A percentile compares a stretch with the other conserved stretches of the same genome.
Conservation (phyloP, 208 protist species). For the Crithidia expoeki region DNA sequence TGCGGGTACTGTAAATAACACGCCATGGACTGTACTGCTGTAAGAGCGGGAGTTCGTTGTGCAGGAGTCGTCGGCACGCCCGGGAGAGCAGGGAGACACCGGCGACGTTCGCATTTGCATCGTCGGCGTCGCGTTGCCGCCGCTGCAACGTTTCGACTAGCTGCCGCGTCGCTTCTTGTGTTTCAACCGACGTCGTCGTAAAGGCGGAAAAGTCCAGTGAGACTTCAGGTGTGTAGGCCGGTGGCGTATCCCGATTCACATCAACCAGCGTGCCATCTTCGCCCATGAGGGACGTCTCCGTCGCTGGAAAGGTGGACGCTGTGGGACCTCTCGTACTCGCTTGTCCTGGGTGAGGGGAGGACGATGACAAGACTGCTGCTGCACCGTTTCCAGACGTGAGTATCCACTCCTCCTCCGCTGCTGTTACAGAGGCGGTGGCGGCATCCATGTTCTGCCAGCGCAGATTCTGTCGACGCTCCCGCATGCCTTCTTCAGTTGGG, state of each 20-base stretch:
- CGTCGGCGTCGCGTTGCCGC: constrained; percentile 18
- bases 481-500: constrained; percentile 10
- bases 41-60: constrained; percentile 57
- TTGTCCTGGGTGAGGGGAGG: too few relatives aligned
- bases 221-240: constrained; percentile 50
- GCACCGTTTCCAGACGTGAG: too few relatives aligned
- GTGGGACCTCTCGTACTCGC: background rate
- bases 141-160: constrained; percentile 38
- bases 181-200: constrained; percentile 56
- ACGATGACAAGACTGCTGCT: background rate
- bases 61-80: constrained; percentile 54
- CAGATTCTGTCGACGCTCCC: background rate
- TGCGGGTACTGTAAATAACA: constrained; percentile 74
- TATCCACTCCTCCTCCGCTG: background rate
- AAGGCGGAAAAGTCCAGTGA: constrained; percentile 76
- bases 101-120: constrained; percentile 2
- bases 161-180: constrained; percentile 43
- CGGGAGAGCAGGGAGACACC: constrained; percentile 50
- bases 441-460: background rate
- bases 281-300: constrained; percentile 12
- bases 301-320: background rate
- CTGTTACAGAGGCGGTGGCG: background rate
- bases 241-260: constrained; percentile 36
- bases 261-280: constrained; percentile 1
- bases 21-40: constrained; percentile 73